Evolutionary conservation across 768 basidiomycete species (phyloP).

Genomic region (Boletus tomentosulus): DNA sequence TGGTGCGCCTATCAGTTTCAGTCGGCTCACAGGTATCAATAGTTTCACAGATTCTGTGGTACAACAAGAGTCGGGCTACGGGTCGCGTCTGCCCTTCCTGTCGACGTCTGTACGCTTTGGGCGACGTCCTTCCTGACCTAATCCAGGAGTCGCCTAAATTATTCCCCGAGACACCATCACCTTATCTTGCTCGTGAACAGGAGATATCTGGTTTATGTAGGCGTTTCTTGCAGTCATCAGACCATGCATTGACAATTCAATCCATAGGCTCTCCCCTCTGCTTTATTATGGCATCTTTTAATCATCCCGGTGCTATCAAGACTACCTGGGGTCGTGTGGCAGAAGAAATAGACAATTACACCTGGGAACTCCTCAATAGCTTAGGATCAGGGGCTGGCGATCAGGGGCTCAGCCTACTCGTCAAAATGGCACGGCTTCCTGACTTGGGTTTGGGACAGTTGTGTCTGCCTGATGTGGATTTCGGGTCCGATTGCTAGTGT

Average conservation of each 20-base stretch:
- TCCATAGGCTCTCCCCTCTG: conserved; percentile 69
- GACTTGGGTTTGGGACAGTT: conserved; percentile 73
- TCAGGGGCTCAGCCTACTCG: conserved; percentile 53
- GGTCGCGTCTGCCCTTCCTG: conserved; percentile 78
- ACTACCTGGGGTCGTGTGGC: conserved; percentile 65
- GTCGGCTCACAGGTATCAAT: not conserved
- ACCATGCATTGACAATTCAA: conserved; percentile 1
- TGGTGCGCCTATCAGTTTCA: conserved; percentile 42
- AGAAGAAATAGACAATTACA: conserved; percentile 62
- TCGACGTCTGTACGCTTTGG: conserved; percentile 64
- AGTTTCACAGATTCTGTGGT: conserved; percentile 64
- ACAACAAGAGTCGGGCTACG: conserved; percentile 72
- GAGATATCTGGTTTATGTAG: conserved; percentile 73
- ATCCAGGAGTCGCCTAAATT: conserved; percentile 23
- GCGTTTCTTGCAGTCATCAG: conserved; percentile 21
- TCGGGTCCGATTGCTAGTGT: conserved; percentile 16
- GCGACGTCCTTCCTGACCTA: conserved; percentile 57
- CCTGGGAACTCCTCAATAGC: conserved; percentile 59
- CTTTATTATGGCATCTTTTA: conserved; percentile 68
- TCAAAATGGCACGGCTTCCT: conserved; percentile 71
- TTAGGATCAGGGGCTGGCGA: conserved; percentile 34
- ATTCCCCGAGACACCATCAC: conserved; percentile 25
- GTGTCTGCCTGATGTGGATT: conserved; percentile 29
- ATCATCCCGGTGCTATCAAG: conserved; percentile 59
- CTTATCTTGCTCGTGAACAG: conserved; percentile 55